phyloP scores from a whole-genome alignment of 306 rosid genomes.

The Pyrus communis region DNA sequence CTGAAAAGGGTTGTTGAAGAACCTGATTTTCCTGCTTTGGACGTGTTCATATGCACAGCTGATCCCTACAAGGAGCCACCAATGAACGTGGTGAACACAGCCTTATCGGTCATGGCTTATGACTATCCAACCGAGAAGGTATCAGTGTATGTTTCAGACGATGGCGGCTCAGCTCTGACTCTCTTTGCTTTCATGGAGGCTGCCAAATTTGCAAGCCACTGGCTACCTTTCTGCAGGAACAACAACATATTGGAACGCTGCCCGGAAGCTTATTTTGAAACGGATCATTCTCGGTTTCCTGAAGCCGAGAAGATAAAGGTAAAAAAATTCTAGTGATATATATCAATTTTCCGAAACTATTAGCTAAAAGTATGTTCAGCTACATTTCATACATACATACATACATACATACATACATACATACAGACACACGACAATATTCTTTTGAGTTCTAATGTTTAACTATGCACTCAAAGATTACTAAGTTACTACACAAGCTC shows the following conservation, averaged over 20 bases:
- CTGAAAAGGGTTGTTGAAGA: not conserved
- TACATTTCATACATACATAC: too few relatives aligned
- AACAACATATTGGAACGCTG: constrained; percentile 19
- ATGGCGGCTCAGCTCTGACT: constrained; percentile 46
- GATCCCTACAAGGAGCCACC: constrained; percentile 50
- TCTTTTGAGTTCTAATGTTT: too few relatives aligned
- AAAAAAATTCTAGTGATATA: not conserved
- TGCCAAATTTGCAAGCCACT: constrained; percentile 34
- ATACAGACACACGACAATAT: too few relatives aligned
- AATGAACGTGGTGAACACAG: constrained; percentile 34
- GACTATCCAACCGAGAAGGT: constrained; percentile 37
- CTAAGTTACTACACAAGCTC: too few relatives aligned
- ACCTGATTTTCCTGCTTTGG: constrained; percentile 25
- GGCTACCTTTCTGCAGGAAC: constrained; percentile 36
- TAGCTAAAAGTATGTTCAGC: not conserved
- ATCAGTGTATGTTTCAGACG: constrained; percentile 45
- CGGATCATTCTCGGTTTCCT: not conserved
- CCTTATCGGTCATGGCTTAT: constrained; percentile 33
- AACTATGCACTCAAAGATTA: too few relatives aligned
- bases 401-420: too few relatives aligned
- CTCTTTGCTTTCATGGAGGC: constrained; percentile 45
- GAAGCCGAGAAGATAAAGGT: constrained; percentile 33
- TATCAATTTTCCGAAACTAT: not conserved
- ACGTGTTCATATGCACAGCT: constrained; percentile 46
- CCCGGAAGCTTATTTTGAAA: constrained; percentile 27